Evolutionary conservation across 1,139 yeast genomes (phyloP), one percentile per base, ranked within the genome.

Genomic region (Lodderomyces theae): DNA sequence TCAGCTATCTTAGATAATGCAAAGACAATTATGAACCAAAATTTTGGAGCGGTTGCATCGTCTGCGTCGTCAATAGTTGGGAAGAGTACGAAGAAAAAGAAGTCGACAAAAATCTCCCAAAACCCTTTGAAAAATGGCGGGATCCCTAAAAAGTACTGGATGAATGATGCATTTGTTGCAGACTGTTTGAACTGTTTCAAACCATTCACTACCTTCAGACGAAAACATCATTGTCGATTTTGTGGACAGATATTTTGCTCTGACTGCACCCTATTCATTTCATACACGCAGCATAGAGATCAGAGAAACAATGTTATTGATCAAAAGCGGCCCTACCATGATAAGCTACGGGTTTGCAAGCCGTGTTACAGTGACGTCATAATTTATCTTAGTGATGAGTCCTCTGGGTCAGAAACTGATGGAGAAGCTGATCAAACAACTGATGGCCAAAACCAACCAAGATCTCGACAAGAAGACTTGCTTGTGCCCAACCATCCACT

Each of bases 201-300:
- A 42, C 77, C 80, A 0, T 87, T 87, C 56, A 79, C 86, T 0
- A 79, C 82, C 0, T 92, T 90, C 62, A 68, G 97, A 56, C 72
- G 98, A 50, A 86, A 87, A 51, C 98, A 92, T 58, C 98, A 92
- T 60, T 92, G 98, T 56, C 69, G 98, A 38, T 82, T 90, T 39
- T 92, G 98, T 63, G 97, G 97, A 2, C 97, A 90, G 59, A 92
- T 92, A 33, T 92, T 89, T 56, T 92, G 98, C 60, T 76, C 87
- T 24, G 74, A 77, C n/a, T 92, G 98, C 60, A 89, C 97, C 0
- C 65, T 79, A 3, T 75, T 88, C 49, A 80, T 89, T 10, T 76
- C 88, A 2, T 95, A 95, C 32, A 80, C 78, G 32, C 80, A 80
- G 53, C 87, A 88, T 47, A 69, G 67, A 44, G 73, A 67, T 39